These are phyloP conservation scores for Sporisorium sorghi DNA, from an alignment of 1,284 basidiomycete species.

Conservation along the genomic window DNA sequence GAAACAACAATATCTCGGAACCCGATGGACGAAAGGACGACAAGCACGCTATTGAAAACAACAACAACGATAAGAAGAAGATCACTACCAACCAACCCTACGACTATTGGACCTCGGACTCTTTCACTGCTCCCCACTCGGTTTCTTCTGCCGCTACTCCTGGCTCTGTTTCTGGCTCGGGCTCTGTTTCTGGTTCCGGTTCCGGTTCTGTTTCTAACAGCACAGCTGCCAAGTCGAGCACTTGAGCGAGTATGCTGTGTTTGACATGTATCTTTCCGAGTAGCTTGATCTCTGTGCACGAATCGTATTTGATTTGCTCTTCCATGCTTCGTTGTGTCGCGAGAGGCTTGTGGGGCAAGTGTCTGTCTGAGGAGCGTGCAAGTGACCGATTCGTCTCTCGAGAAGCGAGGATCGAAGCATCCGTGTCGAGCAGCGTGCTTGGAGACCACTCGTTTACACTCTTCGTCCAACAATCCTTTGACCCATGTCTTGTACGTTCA, in stretches of 20 bases:
- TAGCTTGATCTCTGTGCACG: no score
- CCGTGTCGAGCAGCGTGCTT: no score
- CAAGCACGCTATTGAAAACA: not conserved
- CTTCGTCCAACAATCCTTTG: no score
- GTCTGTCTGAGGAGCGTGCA: no score
- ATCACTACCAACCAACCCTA: not conserved
- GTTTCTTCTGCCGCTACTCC: not conserved
- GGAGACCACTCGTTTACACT: no score
- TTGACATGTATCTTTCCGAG: not conserved
- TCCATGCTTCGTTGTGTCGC: no score
- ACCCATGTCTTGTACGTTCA: no score
- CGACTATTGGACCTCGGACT: conserved; percentile 29
- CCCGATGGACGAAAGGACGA: conserved; percentile 28
- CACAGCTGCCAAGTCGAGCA: not conserved
- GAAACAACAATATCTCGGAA: conserved; percentile 26
- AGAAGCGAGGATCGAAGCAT: no score
- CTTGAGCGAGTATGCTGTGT: not conserved
- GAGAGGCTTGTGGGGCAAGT: no score
- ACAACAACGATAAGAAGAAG: not conserved
- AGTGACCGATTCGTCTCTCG: no score
- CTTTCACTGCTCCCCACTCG: conserved; percentile 4
- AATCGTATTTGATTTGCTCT: no score
- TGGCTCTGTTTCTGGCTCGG: conserved; percentile 1
- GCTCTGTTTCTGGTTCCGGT: not conserved
- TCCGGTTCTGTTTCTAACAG: not conserved